Evolutionary conservation across 2,329 filamentous ascomycete genomes (phyloP), one percentile per base, ranked within the genome.

Genomic region (Diaporthe sp.): DNA sequence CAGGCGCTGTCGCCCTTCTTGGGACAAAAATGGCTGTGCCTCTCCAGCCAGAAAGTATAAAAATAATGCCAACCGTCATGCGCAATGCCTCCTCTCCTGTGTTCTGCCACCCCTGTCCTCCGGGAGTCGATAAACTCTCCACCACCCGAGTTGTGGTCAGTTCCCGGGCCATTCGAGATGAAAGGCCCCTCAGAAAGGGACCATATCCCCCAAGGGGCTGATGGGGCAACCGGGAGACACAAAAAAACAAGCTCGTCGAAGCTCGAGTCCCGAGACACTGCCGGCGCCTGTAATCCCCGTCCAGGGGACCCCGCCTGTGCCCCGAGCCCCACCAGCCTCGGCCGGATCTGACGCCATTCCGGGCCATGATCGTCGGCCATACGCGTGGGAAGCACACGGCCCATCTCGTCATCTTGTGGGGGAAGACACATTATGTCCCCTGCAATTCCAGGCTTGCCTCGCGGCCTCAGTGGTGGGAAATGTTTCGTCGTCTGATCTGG

Each of bases 371-470:
- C 61, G 46, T 34, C 61, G 61, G 28, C 61, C 44, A n/a, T 7
- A 67, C 44, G 61, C 44, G 12, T 51, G 42, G 25, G 19, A 49
- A 49, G 37, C 2, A 67, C 61, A 49, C 44, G 61, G 61, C 19
- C 61, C 61, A 67, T 34, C 61, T 67, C 61, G 44, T 67, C 61
- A 67, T 67, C 44, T n/a, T 55, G 51, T 49, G 60, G n/a, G 60
- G 37, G 60, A 13, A 13, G 12, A 5, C 28, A n/a, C 28, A 28
- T 6, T 25, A 7, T 31, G 61, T 19, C 42, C 17, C 37, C n/a
- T 25, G 19, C 22, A 37, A 58, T 37, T 58, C 31, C 22, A 19
- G 13, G 28, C 17, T 28, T 15, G 31, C 39, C 25, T 31, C 19
- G 44, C 61, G 28, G 61, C 28, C 61, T 67, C 42, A 67, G 25